Conservation (phyloP, 352 stramenopile genomes). For the Globisporangium middletonii region DNA sequence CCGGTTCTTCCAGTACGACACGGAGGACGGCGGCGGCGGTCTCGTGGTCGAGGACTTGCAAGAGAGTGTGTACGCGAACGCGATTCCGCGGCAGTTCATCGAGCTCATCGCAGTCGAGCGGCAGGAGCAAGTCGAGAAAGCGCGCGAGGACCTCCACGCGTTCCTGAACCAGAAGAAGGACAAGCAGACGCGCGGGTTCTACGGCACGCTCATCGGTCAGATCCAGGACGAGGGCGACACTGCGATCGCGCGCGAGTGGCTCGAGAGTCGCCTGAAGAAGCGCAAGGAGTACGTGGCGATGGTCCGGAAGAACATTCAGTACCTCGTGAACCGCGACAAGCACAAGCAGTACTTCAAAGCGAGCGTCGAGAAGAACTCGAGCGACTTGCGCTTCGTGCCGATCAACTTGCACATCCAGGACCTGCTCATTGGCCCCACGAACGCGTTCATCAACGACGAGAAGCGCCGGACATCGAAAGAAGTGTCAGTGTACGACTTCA, state of each 20-base stretch:
- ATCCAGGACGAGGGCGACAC: slow-evolving; percentile 84
- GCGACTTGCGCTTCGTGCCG: slow-evolving; percentile 76
- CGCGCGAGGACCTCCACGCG: slow-evolving; percentile 64
- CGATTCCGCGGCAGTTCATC: slow-evolving; percentile 77
- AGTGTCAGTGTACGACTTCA: slow-evolving; percentile 81
- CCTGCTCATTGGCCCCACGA: slow-evolving; percentile 73
- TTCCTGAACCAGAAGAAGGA: slow-evolving; percentile 87
- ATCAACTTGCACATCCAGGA: slow-evolving; percentile 88
- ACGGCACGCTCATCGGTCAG: slow-evolving; percentile 80
- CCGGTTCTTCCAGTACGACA: slow-evolving; percentile 86
- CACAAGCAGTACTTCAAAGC: slow-evolving; percentile 89
- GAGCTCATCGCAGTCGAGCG: slow-evolving; percentile 73
- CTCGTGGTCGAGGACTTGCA: slow-evolving; percentile 83
- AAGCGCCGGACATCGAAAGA: slow-evolving; percentile 70
- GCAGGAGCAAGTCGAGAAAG: slow-evolving; percentile 75
- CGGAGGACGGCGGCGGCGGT: slow-evolving; percentile 67
- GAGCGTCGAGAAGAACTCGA: slow-evolving; percentile 82
- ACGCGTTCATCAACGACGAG: slow-evolving; percentile 83
- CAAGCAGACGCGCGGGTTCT: slow-evolving; percentile 78
- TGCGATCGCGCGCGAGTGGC: slow-evolving; percentile 67
- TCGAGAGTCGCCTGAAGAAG: slow-evolving; percentile 70
- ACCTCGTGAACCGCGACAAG: slow-evolving; percentile 82
- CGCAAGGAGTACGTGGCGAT: slow-evolving; percentile 80
- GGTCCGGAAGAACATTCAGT: slow-evolving; percentile 81
- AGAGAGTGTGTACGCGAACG: slow-evolving; percentile 70